These are phyloP conservation scores for Miamiensis avidus DNA, from an alignment of 169 alveolate genomes.

Conservation along the genomic window DNA sequence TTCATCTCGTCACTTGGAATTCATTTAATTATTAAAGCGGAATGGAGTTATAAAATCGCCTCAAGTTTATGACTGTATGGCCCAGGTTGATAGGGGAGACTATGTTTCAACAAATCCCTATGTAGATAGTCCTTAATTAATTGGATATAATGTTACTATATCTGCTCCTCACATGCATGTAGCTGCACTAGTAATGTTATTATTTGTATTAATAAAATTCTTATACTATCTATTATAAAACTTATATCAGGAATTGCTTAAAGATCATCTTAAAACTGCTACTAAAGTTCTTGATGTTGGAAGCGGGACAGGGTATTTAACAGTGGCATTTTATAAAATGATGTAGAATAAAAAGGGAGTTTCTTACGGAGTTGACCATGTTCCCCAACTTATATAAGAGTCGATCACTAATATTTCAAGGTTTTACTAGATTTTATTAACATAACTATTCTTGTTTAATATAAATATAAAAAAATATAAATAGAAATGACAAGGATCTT, in stretches of 20 bases:
- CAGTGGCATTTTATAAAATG: conserved; percentile 37
- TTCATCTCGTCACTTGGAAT: not conserved
- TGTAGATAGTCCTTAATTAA: conserved; percentile 58
- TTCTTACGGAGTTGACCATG: conserved; percentile 69
- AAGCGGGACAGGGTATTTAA: conserved; percentile 84
- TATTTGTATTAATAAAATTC: no score
- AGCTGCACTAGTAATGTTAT: conserved; percentile 72
- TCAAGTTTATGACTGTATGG: not conserved
- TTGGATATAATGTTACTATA: conserved; percentile 75
- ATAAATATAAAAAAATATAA: no score
- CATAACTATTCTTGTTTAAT: not conserved
- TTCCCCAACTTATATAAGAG: conserved; percentile 32
- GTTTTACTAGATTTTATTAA: not conserved
- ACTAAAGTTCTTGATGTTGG: conserved; percentile 83
- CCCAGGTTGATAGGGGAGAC: not conserved
- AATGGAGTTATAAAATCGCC: not conserved
- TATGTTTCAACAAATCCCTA: conserved; percentile 29
- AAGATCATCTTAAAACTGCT: conserved; percentile 31
- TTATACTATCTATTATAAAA: no score
- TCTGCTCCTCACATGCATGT: conserved; percentile 92
- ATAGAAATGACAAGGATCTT: conserved; percentile 25
- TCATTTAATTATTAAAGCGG: no score
- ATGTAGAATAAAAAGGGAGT: conserved; percentile 39
- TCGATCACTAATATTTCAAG: conserved; percentile 46
- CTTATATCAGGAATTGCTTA: not conserved